These are phyloP conservation scores for Bacterosira constricta DNA, from an alignment of 108 stramenopile genomes.

Conservation along the genomic window DNA sequence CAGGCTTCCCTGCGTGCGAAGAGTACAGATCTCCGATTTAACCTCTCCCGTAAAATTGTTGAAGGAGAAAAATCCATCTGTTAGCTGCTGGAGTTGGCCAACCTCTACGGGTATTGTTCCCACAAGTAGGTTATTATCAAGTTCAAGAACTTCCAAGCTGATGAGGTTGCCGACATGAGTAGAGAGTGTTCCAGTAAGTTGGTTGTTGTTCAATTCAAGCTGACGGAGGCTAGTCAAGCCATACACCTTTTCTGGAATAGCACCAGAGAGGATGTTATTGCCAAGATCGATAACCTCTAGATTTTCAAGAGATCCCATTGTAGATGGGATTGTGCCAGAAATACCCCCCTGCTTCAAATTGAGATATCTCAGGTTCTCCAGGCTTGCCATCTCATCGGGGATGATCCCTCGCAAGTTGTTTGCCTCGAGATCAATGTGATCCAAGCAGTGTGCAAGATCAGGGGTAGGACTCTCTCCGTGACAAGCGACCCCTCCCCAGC, in stretches of 20 bases:
- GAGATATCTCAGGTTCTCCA: slow-evolving; percentile 32
- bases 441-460: slow-evolving; percentile 12
- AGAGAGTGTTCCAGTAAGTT: slow-evolving; percentile 57
- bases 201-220: slow-evolving; percentile 74
- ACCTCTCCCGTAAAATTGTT: slow-evolving; percentile 14
- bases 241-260: slow-evolving; percentile 17
- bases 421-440: slow-evolving; percentile 35
- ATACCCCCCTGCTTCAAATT: slow-evolving; percentile 29
- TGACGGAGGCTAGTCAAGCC: slow-evolving; percentile 11
- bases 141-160: neutral
- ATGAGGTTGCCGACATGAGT: slow-evolving; percentile 36
- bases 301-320: slow-evolving; percentile 23
- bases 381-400: slow-evolving; percentile 27
- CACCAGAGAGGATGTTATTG: slow-evolving; percentile 12
- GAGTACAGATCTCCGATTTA: slow-evolving; percentile 14
- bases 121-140: slow-evolving; percentile 29
- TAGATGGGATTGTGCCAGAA: slow-evolving; percentile 43
- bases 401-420: slow-evolving; percentile 33
- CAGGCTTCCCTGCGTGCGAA: slow-evolving; percentile 3
- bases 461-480: slow-evolving; percentile 28
- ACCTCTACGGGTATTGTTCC: slow-evolving; percentile 50
- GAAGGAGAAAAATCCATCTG: slow-evolving; percentile 27
- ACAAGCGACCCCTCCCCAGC: slow-evolving; percentile 58
- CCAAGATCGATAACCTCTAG: slow-evolving; percentile 28
- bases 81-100: slow-evolving; percentile 21